Evolutionary conservation across 2,329 filamentous ascomycete species (phyloP).

Genomic region (Colletotrichum lindemuthianum): DNA sequence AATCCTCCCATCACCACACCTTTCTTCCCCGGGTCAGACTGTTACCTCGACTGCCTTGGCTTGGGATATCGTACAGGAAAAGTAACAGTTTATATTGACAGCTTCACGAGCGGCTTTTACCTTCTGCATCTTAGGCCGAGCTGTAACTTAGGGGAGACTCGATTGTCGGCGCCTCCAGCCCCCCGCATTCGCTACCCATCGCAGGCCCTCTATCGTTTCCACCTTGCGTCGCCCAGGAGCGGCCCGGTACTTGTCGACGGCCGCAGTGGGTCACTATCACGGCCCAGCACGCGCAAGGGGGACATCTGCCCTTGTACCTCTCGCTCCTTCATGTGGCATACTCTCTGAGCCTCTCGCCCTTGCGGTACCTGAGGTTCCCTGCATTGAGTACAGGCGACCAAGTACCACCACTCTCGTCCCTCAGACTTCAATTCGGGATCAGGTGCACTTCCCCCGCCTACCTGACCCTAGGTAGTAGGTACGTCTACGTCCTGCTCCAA

Average conservation of each 20-base stretch:
- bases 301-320: slow-evolving; percentile 5
- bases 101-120: too few species aligned
- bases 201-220: slow-evolving; percentile 16
- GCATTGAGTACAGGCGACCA: too few species aligned
- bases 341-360: too few species aligned
- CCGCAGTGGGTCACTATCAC: slow-evolving; percentile 11
- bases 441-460: slow-evolving; percentile 28
- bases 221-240: slow-evolving; percentile 2
- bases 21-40: too few species aligned
- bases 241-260: slow-evolving; percentile 18
- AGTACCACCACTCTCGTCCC: too few species aligned
- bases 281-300: slow-evolving; percentile 2
- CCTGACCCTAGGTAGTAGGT: not conserved
- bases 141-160: not conserved
- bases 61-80: too few species aligned
- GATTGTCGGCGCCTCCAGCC: slow-evolving; percentile 6
- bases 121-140: not conserved
- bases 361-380: too few species aligned
- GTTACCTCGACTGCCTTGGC: too few species aligned
- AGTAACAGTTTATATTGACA: too few species aligned
- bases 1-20: too few species aligned
- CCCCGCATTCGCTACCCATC: slow-evolving; percentile 21
- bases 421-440: slow-evolving; percentile 4
- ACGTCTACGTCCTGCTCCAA: not conserved
- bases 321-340: too few species aligned